Percentiles rank a stretch among this genome's conserved stretches.
Evolutionary conservation across 331 rosid species (phyloP).

Genomic region (Rhamnella rubrinervis): DNA sequence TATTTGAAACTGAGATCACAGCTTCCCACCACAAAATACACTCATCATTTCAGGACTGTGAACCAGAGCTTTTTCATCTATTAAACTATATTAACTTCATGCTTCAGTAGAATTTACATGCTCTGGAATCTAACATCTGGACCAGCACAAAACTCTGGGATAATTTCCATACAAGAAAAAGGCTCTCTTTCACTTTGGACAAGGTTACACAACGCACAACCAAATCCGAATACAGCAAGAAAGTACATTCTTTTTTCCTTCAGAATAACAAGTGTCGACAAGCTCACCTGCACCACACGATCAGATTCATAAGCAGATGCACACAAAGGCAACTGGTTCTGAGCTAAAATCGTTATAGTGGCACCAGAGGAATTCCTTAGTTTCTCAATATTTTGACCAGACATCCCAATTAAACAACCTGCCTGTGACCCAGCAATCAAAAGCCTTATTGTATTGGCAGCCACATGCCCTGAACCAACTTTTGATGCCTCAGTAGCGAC

Average conservation of each 20-base stretch:
- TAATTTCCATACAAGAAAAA: too few species aligned
- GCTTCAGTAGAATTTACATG: too few species aligned
- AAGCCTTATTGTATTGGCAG: slow-evolving; percentile 91
- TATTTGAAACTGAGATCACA: too few species aligned
- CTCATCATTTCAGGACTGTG: too few species aligned
- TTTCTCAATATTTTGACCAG: slow-evolving; percentile 91
- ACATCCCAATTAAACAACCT: slow-evolving; percentile 85
- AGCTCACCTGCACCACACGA: slow-evolving; percentile 85
- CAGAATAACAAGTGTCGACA: slow-evolving; percentile 6
- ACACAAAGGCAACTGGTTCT: slow-evolving; percentile 83
- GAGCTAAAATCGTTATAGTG: slow-evolving; percentile 67
- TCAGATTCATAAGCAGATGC: slow-evolving; percentile 97
- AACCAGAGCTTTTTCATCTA: too few species aligned
- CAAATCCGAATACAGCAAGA: not conserved
- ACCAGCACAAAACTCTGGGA: too few species aligned
- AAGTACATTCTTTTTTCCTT: not conserved
- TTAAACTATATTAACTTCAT: too few species aligned
- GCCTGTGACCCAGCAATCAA: slow-evolving; percentile 97
- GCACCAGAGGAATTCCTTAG: slow-evolving; percentile 90
- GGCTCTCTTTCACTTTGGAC: not conserved
- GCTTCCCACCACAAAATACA: too few species aligned
- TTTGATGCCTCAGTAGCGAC: slow-evolving; percentile 55
- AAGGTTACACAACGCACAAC: too few species aligned
- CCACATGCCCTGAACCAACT: slow-evolving; percentile 78
- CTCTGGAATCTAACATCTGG: too few species aligned